phyloP scores from a whole-genome alignment of 257 asterid species.

The Scutellaria minor region DNA sequence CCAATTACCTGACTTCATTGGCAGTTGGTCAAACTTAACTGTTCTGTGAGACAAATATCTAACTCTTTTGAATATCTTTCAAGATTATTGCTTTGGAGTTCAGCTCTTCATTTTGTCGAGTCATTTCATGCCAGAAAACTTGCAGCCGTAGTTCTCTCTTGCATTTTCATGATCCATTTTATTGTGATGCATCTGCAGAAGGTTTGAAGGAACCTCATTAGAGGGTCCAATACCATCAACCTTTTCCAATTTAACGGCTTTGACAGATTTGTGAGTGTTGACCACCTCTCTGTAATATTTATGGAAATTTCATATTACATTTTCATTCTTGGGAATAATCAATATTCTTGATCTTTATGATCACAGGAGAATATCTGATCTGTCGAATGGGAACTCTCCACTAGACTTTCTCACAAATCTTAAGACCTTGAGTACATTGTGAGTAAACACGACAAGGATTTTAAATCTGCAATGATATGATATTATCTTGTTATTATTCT shows the following conservation, averaged over 20 bases:
- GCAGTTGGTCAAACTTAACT: constrained; percentile 43
- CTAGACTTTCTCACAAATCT: constrained; percentile 59
- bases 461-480: neutral
- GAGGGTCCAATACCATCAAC: constrained; percentile 76
- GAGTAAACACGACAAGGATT: constrained; percentile 37
- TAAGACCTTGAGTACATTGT: constrained; percentile 63
- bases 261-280: constrained; percentile 65
- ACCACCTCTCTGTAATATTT: neutral
- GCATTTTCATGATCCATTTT: constrained; percentile 23
- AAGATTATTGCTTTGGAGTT: neutral
- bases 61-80: neutral
- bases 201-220: constrained; percentile 74
- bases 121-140: constrained; percentile 6
- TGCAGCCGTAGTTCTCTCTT: neutral
- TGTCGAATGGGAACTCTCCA: constrained; percentile 67
- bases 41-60: constrained; percentile 38
- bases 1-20: constrained; percentile 53
- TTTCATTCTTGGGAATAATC: neutral
- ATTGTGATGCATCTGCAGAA: constrained; percentile 43
- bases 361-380: constrained; percentile 77
- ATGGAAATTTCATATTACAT: neutral
- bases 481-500: neutral
- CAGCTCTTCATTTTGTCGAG: neutral
- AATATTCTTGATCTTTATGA: neutral
- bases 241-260: constrained; percentile 60